Conservation (phyloP, 306 rosid species). For the Castanospermum australe region DNA sequence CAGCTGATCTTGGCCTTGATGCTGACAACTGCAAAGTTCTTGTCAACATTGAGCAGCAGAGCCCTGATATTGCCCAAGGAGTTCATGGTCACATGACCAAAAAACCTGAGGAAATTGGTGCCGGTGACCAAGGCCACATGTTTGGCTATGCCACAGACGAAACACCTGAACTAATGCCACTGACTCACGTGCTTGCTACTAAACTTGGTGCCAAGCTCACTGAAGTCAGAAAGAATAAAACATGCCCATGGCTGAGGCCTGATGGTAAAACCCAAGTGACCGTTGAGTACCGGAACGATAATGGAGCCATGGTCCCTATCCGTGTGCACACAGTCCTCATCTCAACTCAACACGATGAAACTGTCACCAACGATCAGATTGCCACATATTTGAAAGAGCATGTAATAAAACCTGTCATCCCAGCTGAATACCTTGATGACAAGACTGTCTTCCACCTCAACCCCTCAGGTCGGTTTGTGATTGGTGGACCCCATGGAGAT, state of each 20-base stretch:
- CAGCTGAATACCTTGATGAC: conserved; percentile 71
- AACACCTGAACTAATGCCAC: conserved; percentile 77
- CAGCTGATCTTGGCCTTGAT: conserved; percentile 76
- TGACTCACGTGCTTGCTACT: conserved; percentile 79
- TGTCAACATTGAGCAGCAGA: conserved; percentile 77
- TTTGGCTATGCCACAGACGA: conserved; percentile 84
- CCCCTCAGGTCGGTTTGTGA: conserved; percentile 80
- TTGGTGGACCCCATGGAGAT: conserved; percentile 86
- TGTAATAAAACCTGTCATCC: conserved; percentile 72
- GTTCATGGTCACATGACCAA: conserved; percentile 76
- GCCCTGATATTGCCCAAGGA: conserved; percentile 81
- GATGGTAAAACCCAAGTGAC: conserved; percentile 88
- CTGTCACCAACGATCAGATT: conserved; percentile 63
- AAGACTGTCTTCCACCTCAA: conserved; percentile 76
- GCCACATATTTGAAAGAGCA: conserved; percentile 68
- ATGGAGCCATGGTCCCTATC: conserved; percentile 76
- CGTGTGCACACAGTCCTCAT: conserved; percentile 83
- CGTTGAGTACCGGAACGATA: conserved; percentile 72
- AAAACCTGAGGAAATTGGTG: conserved; percentile 84
- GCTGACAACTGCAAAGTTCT: conserved; percentile 84
- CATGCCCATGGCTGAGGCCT: conserved; percentile 78
- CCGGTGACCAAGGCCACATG: conserved; percentile 90
- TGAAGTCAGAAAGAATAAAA: conserved; percentile 74
- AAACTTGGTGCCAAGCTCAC: conserved; percentile 83
- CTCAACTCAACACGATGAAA: conserved; percentile 79